Evolutionary conservation across 1,139 yeast genomes (phyloP).

Genomic region (Debaryomycetaceae sp.): DNA sequence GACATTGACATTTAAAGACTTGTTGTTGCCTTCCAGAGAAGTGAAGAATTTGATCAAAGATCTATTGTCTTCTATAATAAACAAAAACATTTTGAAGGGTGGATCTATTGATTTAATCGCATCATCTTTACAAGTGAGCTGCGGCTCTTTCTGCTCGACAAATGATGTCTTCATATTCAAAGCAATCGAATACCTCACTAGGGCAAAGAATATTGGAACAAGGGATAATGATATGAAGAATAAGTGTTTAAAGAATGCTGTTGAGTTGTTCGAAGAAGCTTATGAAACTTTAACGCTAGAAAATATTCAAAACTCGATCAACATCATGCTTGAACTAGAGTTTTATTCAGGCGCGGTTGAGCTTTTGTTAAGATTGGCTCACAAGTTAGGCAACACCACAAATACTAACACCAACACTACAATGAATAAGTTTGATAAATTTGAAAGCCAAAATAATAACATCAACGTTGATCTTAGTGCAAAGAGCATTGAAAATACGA

Average conservation of each 20-base stretch:
- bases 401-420: conserved; percentile 8
- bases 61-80: conserved; percentile 81
- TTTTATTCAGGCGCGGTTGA: conserved; percentile 86
- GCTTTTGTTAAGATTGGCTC: conserved; percentile 74
- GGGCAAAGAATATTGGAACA: conserved; percentile 73
- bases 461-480: conserved; percentile 10
- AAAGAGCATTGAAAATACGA: conserved; percentile 16
- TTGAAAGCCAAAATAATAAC: conserved; percentile 4
- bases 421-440: conserved; percentile 5
- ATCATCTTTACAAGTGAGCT: conserved; percentile 81
- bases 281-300: conserved; percentile 76
- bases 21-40: conserved; percentile 63
- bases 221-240: conserved; percentile 68
- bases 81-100: conserved; percentile 86
- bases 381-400: conserved; percentile 49
- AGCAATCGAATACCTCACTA: conserved; percentile 86
- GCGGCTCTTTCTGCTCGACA: conserved; percentile 93
- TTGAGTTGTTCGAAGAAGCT: conserved; percentile 73
- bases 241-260: conserved; percentile 72
- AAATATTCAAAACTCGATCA: conserved; percentile 75
- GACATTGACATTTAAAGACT: conserved; percentile 65
- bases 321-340: conserved; percentile 72
- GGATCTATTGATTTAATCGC: conserved; percentile 91
- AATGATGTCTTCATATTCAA: conserved; percentile 92
- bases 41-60: conserved; percentile 79